phyloP scores from a whole-genome alignment of 345 rosid species.

The Melaleuca alternifolia region DNA sequence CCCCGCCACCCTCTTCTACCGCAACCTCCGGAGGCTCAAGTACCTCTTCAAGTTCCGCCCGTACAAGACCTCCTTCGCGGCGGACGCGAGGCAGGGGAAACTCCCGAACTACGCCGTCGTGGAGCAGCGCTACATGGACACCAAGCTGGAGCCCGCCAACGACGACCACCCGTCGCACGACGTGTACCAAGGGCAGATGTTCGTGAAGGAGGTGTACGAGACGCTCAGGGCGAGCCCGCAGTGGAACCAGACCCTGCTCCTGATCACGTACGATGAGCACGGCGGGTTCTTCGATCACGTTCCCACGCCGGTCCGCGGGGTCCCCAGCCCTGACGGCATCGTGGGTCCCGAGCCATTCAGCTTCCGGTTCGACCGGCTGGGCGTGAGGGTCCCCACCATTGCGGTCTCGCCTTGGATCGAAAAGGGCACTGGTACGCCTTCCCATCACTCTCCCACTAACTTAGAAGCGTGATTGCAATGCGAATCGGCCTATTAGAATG shows the following conservation, averaged over 20 bases:
- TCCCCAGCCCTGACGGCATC: constrained; percentile 79
- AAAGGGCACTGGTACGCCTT: constrained; percentile 53
- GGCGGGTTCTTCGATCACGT: constrained; percentile 90
- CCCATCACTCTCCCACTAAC: not conserved
- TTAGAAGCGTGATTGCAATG: not conserved
- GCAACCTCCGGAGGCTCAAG: constrained; percentile 61
- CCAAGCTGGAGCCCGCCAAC: constrained; percentile 40
- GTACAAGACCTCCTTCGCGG: constrained; percentile 35
- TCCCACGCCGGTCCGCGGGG: constrained; percentile 62
- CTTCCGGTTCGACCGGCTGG: constrained; percentile 61
- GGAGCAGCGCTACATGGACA: constrained; percentile 82
- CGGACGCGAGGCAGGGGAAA: constrained; percentile 50
- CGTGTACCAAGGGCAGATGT: constrained; percentile 78
- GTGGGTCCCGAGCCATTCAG: constrained; percentile 66
- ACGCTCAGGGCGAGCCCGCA: constrained; percentile 77
- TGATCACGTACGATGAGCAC: constrained; percentile 90
- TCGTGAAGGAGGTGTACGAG: constrained; percentile 84
- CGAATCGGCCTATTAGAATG: not conserved
- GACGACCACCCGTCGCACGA: constrained; percentile 97
- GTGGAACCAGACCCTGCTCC: constrained; percentile 68
- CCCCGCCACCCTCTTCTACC: constrained; percentile 70
- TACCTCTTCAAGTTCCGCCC: constrained; percentile 36
- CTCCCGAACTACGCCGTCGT: constrained; percentile 62
- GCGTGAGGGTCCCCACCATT: constrained; percentile 79
- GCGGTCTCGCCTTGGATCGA: constrained; percentile 75